Conservation (phyloP, 202 grass and related monocot species). For the Carex sylvatica region DNA sequence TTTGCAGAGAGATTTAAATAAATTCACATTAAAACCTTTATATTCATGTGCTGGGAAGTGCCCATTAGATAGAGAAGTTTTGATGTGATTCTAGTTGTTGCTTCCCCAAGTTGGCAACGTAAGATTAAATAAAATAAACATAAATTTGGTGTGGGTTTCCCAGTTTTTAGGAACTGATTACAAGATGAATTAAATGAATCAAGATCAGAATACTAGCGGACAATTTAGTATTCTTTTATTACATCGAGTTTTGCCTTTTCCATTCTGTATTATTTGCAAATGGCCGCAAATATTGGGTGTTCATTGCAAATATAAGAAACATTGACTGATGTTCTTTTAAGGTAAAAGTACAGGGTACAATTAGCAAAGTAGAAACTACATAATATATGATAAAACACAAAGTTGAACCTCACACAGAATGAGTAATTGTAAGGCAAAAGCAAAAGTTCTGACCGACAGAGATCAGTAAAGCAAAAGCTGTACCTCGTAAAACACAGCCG, state of each 20-base stretch:
- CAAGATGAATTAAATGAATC: not conserved
- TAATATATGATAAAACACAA: not conserved
- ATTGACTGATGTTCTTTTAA: not conserved
- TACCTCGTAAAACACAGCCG: slow-evolving; percentile 86
- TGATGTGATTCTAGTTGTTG: not conserved
- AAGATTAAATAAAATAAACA: not conserved
- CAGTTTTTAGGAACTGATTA: slow-evolving; percentile 1
- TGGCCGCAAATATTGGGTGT: not conserved
- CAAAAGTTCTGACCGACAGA: slow-evolving; percentile 10
- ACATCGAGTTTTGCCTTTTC: not conserved
- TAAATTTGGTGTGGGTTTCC: not conserved
- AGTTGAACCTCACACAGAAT: not conserved
- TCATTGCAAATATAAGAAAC: not conserved
- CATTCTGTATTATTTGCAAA: not conserved
- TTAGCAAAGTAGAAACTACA: not conserved
- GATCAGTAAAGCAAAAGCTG: slow-evolving; percentile 17
- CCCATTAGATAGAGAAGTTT: not conserved
- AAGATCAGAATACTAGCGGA: not conserved
- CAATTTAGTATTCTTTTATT: not conserved
- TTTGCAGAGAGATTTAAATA: not conserved
- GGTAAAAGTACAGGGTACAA: not conserved
- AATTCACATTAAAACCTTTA: not conserved
- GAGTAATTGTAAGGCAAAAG: not conserved
- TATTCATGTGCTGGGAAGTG: not conserved
- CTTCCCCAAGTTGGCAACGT: not conserved